Evolutionary conservation across 1,284 basidiomycete species (phyloP).

Genomic region (Apiotrichum veenhuisii): DNA sequence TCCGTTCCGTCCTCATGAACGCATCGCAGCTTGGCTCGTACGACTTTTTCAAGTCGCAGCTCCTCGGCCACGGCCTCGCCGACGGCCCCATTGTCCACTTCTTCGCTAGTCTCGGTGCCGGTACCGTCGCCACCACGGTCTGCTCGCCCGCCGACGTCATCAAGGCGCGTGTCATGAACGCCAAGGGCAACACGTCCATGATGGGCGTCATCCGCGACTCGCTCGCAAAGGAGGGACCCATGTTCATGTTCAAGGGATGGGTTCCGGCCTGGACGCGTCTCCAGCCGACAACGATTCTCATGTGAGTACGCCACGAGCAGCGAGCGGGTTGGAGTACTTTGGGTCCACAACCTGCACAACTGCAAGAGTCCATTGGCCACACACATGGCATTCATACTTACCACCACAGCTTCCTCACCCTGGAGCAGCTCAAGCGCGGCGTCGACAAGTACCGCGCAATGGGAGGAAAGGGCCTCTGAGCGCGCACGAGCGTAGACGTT

Average conservation of each 20-base stretch:
- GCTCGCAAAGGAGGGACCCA: slow-evolving; percentile 71
- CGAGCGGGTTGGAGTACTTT: too few relatives aligned
- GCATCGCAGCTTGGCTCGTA: slow-evolving; percentile 86
- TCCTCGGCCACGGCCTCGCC: slow-evolving; percentile 65
- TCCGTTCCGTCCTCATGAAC: slow-evolving; percentile 84
- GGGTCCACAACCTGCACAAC: too few relatives aligned
- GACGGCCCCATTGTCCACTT: slow-evolving; percentile 81
- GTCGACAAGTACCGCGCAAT: slow-evolving; percentile 38
- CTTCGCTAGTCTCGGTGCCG: slow-evolving; percentile 77
- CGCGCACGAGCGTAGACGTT: not conserved
- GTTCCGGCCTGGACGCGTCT: slow-evolving; percentile 65
- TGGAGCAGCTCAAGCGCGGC: slow-evolving; percentile 57
- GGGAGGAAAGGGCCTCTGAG: slow-evolving; percentile 24
- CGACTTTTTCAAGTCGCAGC: slow-evolving; percentile 80
- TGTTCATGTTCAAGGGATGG: slow-evolving; percentile 91
- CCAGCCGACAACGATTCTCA: slow-evolving; percentile 61
- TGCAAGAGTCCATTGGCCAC: too few relatives aligned
- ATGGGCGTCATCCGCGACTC: slow-evolving; percentile 66
- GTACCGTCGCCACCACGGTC: slow-evolving; percentile 88
- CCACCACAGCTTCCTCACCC: slow-evolving; percentile 65
- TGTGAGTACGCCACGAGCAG: too few relatives aligned
- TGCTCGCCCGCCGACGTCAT: slow-evolving; percentile 89
- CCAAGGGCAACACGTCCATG: slow-evolving; percentile 75
- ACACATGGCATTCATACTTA: not conserved
- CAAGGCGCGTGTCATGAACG: slow-evolving; percentile 83